Evolutionary conservation across 352 stramenopile genomes (phyloP).

Genomic region (Phytophthora cactorum): DNA sequence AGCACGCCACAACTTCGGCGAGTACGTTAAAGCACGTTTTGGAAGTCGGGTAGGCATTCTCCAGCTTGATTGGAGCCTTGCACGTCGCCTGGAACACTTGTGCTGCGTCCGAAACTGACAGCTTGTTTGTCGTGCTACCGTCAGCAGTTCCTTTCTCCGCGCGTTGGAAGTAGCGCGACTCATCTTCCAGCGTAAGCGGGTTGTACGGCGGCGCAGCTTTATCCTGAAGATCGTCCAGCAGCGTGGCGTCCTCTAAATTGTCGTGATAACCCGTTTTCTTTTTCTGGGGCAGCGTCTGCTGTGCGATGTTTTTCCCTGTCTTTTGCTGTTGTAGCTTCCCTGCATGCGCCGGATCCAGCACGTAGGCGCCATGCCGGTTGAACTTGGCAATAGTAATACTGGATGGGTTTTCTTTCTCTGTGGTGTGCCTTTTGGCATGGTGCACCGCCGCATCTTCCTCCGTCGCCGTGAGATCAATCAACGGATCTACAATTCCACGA

Average conservation of each 20-base stretch:
- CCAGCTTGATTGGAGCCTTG: slow-evolving; percentile 49
- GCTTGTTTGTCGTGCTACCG: slow-evolving; percentile 21
- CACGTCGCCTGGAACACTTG: slow-evolving; percentile 56
- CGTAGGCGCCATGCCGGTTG: slow-evolving; percentile 83
- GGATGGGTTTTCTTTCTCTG: slow-evolving; percentile 54
- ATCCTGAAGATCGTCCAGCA: slow-evolving; percentile 73
- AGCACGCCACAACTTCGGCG: slow-evolving; percentile 67
- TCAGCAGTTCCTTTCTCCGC: slow-evolving; percentile 35
- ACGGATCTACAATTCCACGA: slow-evolving; percentile 72
- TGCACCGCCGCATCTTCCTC: slow-evolving; percentile 65
- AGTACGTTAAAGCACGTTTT: slow-evolving; percentile 65
- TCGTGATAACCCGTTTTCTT: slow-evolving; percentile 55
- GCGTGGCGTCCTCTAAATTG: slow-evolving; percentile 64
- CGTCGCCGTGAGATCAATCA: slow-evolving; percentile 80
- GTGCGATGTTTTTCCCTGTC: slow-evolving; percentile 18
- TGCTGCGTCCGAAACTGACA: slow-evolving; percentile 42
- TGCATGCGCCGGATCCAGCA: slow-evolving; percentile 75
- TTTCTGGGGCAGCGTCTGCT: slow-evolving; percentile 43
- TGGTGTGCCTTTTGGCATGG: slow-evolving; percentile 38
- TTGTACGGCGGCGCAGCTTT: slow-evolving; percentile 68
- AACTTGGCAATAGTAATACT: slow-evolving; percentile 89
- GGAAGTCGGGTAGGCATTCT: slow-evolving; percentile 61
- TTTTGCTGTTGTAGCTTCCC: slow-evolving; percentile 57
- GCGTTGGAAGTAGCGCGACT: slow-evolving; percentile 84
- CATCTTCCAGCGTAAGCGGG: slow-evolving; percentile 81